Conservation (phyloP, 257 asterid species). For the Coffea canephora region DNA sequence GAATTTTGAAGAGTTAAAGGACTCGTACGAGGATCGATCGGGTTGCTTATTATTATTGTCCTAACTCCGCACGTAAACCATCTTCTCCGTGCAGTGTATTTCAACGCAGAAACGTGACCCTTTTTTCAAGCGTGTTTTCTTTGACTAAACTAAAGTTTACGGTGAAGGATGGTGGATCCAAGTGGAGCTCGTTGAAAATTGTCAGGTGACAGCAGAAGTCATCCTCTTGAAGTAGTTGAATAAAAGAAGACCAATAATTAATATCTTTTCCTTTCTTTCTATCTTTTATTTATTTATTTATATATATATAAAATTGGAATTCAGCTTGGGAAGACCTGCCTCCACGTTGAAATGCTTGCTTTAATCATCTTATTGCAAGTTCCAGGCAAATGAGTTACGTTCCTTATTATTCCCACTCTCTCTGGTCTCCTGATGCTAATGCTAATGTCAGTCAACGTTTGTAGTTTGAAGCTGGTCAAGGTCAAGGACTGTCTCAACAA, state of each 20-base stretch:
- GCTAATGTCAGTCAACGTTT: too few relatives aligned
- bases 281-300: too few relatives aligned
- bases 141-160: not conserved
- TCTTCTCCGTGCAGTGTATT: not conserved
- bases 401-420: not conserved
- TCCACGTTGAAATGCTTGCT: too few relatives aligned
- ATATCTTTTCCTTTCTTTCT: too few relatives aligned
- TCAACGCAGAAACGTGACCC: not conserved
- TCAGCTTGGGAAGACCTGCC: not conserved
- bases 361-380: not conserved
- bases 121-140: not conserved
- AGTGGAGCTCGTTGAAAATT: not conserved
- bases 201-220: not conserved
- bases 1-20: not conserved
- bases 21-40: not conserved
- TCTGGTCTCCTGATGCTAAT: not conserved
- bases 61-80: too few relatives aligned
- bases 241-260: not conserved
- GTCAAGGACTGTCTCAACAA: not conserved
- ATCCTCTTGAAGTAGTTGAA: not conserved
- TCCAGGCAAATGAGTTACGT: not conserved
- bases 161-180: too few relatives aligned
- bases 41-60: not conserved
- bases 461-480: too few relatives aligned
- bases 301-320: too few relatives aligned